Base-by-base conservation (phyloP, 2,329 filamentous ascomycete genomes). In the Fusarium nematophilum region DNA sequence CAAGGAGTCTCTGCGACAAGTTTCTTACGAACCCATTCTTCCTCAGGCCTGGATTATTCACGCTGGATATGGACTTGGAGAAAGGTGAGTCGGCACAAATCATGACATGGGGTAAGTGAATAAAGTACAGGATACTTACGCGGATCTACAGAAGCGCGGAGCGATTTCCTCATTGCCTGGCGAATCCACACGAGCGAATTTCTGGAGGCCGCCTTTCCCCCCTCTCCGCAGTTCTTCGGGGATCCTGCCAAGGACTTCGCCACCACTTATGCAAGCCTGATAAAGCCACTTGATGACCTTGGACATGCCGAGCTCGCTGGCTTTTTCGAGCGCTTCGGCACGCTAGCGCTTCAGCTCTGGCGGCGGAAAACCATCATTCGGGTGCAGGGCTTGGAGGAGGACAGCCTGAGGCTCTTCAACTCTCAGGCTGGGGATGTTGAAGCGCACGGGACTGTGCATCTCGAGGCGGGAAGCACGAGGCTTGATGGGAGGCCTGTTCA, bases 181-280 rank as follows among this genome's bases (percentile, higher is more conserved):
- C 39, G 48, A 27, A 21, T 52, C 13, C 40, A 52, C 17, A 52
- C 48, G 6, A 23, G 43, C 5, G 38, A 44, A n/a, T 9, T 44
- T 13, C 33, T 52, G 1, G 38, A 44, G 9, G 34, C 14, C 10
- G 26, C 15, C 13, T 25, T n/a, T 3, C 26, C 48, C 2, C 17
- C 40, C 4, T 23, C 31, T 8, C 21, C 4, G 9, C 14, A 44
- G 2, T 37, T 18, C 6, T 21, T 45, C 14, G 10, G 3, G 11
- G 17, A 25, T 25, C 13, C 11, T 5, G 48, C 48, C 3, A 25
- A 27, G 13, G 10, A 38, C 21, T 53, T 53, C 18, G 14, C 14
- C 3, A 6, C 9, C 6, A 17, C 40, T 4, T 53, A 34, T 15
- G 29, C 18, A 11, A 47, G 8, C 13, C 36, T 33, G 17, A 21